A percentile compares a stretch with the other conserved stretches of the same genome.
Conservation (phyloP, 1,284 basidiomycete genomes). For the Bondarzewia mesenterica region DNA sequence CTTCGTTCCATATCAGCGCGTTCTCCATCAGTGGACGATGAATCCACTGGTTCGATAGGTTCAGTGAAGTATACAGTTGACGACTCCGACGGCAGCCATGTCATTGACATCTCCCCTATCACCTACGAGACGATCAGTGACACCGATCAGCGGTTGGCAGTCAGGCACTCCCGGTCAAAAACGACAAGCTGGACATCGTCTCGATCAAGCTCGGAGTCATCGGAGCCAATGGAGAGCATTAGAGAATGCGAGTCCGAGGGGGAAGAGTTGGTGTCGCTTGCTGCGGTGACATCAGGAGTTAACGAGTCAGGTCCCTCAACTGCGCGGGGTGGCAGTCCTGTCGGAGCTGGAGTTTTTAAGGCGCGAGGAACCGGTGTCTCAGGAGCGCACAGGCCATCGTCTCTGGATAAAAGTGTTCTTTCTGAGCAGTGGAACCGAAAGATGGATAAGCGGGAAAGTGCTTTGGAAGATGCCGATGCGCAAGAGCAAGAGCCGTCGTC, state of each 20-base stretch:
- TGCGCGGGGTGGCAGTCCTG: conserved; percentile 8
- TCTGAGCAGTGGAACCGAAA: not conserved
- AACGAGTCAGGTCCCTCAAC: conserved; percentile 3
- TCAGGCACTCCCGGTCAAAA: conserved; percentile 6
- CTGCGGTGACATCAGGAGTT: conserved; percentile 1
- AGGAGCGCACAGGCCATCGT: not conserved
- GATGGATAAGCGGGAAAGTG: no score
- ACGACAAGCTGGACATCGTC: conserved; percentile 14
- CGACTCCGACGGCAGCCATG: no score
- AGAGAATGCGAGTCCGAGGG: conserved; percentile 17
- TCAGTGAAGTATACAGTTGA: no score
- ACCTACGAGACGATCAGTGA: no score
- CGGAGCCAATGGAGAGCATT: conserved; percentile 17
- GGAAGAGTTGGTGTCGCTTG: conserved; percentile 11
- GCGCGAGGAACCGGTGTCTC: not conserved
- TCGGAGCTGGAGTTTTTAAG: not conserved
- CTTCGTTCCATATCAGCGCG: no score
- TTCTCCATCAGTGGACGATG: no score
- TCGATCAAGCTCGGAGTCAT: conserved; percentile 12
- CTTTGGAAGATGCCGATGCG: not conserved
- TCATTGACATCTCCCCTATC: not conserved
- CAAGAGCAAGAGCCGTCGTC: no score
- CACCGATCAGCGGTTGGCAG: not conserved
- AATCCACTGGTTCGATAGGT: no score
- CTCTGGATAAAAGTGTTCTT: not conserved